Base-by-base conservation (phyloP, 768 basidiomycete genomes). In the Trametes villosa region DNA sequence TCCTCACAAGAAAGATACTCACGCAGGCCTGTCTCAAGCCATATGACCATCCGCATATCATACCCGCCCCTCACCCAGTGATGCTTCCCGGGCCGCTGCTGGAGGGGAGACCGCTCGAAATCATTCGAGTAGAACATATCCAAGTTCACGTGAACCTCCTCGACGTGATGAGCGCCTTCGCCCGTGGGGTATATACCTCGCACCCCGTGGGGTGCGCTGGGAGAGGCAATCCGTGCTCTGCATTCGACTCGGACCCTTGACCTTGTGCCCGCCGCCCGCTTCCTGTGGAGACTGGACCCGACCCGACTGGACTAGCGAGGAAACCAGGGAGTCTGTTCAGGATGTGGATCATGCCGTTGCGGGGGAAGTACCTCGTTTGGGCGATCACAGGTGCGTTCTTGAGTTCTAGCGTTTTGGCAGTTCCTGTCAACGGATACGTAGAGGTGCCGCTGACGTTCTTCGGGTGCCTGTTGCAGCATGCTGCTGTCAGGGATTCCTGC, bases 401-500 rank as follows among this genome's bases (percentile, higher is more conserved):
- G n/a, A n/a, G n/a, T n/a, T n/a, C n/a, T n/a, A n/a, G n/a, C 36
- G 36, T 62, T n/a, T 4, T 26, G 47, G 26, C 44, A 50, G 40
- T 65, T 40, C 3, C 20, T 42, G 33, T 56, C 17, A n/a, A 20
- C 31, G 29, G 49, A 22, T 50, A 7, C 41, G 22, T 22, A 3
- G 2, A 9, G 26, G 49, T 48, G 13, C 44, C 20, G 38, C 47
- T 50, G n/a, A 29, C 29, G n/a, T 36, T 24, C 54, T 40, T 42
- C 36, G 31, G n/a, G 22, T 48, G 11, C 34, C 2, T 45, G 49
- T 29, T 38, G 17, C 31, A 76, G 77, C 76, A 36, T 77, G 77
- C 58, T 78, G 77, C 60, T 78, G 76, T 54, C 76, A 76, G 60
- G 77, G 76, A 1, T 77, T 78, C 59, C 63, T 77, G 20, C 74